Conservation (phyloP, 208 protist species). For the Acanthamoeba rhysodes region DNA sequence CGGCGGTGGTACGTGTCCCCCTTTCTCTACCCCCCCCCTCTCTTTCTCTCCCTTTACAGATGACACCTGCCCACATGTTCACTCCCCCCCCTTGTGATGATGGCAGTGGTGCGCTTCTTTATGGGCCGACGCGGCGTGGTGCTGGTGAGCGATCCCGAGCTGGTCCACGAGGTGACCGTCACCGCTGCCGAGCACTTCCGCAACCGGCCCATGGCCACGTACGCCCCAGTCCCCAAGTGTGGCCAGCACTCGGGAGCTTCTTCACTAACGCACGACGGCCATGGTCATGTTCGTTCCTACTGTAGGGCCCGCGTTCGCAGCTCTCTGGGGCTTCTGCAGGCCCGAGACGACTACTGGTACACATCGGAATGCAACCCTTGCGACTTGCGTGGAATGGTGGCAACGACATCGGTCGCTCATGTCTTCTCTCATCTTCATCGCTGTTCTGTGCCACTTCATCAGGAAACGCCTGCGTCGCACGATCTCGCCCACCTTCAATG, state of each 20-base stretch:
- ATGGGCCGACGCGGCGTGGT: background rate
- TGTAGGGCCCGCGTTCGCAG: background rate
- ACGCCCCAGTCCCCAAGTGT: background rate
- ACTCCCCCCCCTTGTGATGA: background rate
- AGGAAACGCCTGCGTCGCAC: slow-evolving; percentile 39
- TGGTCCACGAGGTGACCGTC: slow-evolving; percentile 61
- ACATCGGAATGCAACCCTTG: too few species aligned
- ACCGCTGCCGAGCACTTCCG: slow-evolving; percentile 5
- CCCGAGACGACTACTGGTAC: slow-evolving; percentile 44
- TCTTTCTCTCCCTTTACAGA: too few species aligned
- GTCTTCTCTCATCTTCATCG: too few species aligned
- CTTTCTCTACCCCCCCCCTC: too few species aligned
- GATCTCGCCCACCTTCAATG: slow-evolving; percentile 65
- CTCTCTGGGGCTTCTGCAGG: slow-evolving; percentile 9
- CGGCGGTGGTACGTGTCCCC: background rate
- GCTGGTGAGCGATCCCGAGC: slow-evolving; percentile 30
- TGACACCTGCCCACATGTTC: too few species aligned
- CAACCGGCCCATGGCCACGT: background rate
- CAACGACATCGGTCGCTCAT: too few species aligned
- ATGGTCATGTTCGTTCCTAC: too few species aligned
- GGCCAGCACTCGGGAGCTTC: background rate
- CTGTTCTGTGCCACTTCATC: background rate
- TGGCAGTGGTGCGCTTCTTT: slow-evolving; percentile 28
- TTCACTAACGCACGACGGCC: background rate
- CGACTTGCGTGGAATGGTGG: too few species aligned